Conservation (phyloP, 257 asterid species). For the Forsythia viridissima region DNA sequence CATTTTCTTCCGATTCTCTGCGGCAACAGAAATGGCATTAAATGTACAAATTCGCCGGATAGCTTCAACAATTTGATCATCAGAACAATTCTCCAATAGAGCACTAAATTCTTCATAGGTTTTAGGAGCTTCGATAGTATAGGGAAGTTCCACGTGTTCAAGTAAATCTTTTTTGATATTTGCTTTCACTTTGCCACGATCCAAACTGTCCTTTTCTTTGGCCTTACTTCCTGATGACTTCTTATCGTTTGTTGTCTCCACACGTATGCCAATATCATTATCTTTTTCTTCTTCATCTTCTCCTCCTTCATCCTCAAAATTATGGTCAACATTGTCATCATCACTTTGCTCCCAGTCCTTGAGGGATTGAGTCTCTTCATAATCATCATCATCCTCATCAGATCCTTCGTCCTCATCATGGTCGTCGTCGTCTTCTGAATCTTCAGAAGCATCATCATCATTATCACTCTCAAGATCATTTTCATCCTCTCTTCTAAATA, state of each 20-base stretch:
- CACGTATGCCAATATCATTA: slow-evolving; percentile 24
- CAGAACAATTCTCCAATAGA: slow-evolving; percentile 65
- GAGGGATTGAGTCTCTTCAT: slow-evolving; percentile 43
- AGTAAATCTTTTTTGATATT: slow-evolving; percentile 27
- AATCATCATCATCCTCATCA: slow-evolving; percentile 42
- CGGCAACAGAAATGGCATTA: slow-evolving; percentile 80
- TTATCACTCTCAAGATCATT: slow-evolving; percentile 50
- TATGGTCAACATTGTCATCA: slow-evolving; percentile 57
- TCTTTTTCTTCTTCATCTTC: slow-evolving; percentile 29
- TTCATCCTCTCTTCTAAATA: slow-evolving; percentile 41
- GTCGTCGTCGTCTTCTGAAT: slow-evolving; percentile 40
- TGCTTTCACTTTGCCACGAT: slow-evolving; percentile 29
- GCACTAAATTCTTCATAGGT: slow-evolving; percentile 70
- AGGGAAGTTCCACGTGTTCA: slow-evolving; percentile 71
- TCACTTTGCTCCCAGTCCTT: slow-evolving; percentile 99
- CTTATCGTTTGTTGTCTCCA: slow-evolving; percentile 27
- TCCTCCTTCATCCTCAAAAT: slow-evolving; percentile 52
- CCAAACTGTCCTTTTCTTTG: slow-evolving; percentile 28
- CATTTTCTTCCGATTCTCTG: slow-evolving; percentile 87
- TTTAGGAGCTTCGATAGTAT: slow-evolving; percentile 94
- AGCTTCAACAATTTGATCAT: slow-evolving; percentile 88
- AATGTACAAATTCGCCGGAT: slow-evolving; percentile 76
- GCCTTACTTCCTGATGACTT: slow-evolving; percentile 31
- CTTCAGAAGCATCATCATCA: slow-evolving; percentile 40
- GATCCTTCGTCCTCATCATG: slow-evolving; percentile 50